Conservation (phyloP, 163 green algal species). For the Scenedesmus sp. region DNA sequence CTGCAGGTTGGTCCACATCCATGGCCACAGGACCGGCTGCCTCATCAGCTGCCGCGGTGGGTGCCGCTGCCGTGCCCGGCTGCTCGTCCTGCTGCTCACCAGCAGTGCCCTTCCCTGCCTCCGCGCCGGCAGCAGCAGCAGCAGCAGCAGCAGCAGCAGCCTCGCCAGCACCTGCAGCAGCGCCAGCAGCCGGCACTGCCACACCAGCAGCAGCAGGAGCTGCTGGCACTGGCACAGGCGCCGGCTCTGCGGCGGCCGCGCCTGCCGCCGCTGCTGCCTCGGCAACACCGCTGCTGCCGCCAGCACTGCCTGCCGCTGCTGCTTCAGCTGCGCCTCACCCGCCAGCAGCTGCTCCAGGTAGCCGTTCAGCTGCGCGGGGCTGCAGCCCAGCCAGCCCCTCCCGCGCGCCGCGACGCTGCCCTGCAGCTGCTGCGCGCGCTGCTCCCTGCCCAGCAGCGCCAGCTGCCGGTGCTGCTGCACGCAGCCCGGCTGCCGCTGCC, state of each 20-base stretch:
- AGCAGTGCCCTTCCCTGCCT: neutral
- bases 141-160: neutral
- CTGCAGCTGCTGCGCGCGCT: neutral
- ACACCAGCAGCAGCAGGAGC: neutral
- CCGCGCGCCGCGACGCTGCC: neutral
- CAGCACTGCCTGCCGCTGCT: neutral
- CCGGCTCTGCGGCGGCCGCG: neutral
- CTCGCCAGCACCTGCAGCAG: too few relatives aligned
- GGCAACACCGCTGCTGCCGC: neutral
- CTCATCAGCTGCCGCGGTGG: neutral
- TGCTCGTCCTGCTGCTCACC: neutral
- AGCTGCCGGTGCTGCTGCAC: neutral
- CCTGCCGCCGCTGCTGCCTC: neutral
- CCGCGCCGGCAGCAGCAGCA: neutral
- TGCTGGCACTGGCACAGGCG: neutral
- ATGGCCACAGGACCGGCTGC: neutral
- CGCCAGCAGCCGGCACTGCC: too few relatives aligned
- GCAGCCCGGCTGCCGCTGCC: neutral
- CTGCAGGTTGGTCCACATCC: conserved; percentile 31
- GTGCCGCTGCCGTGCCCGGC: neutral
- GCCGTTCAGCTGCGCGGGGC: conserved; percentile 17
- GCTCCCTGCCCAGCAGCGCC: neutral
- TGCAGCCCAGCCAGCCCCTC: neutral
- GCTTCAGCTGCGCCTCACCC: neutral
- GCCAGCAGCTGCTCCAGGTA: conserved; percentile 17